Conservation (phyloP, 1,284 basidiomycete species). For the Mycosarcoma mackinlayi region DNA sequence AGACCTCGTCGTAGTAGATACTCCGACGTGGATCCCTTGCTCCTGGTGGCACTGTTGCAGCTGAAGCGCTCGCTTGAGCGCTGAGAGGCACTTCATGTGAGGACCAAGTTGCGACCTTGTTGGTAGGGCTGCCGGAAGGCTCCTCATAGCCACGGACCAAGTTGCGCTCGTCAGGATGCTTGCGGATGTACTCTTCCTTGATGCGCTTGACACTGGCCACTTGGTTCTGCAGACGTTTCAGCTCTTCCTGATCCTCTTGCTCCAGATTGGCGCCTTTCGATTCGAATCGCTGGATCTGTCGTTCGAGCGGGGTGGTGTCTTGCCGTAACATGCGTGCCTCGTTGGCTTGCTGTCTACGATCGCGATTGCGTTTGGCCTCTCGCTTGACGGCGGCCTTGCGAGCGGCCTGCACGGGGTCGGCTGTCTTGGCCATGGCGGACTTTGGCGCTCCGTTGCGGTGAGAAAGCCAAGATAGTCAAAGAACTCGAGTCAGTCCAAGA, state of each 20-base stretch:
- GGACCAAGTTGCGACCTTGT: too few species aligned
- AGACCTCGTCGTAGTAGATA: conserved; percentile 89
- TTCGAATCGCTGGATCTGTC: conserved; percentile 51
- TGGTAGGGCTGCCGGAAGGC: not conserved
- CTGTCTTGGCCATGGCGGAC: conserved; percentile 39
- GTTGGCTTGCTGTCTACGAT: conserved; percentile 56
- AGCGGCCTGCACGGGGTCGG: conserved; percentile 67
- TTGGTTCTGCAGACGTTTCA: conserved; percentile 45
- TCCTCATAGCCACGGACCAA: conserved; percentile 74
- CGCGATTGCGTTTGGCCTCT: conserved; percentile 61
- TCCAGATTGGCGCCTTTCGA: conserved; percentile 23
- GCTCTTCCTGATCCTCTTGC: conserved; percentile 37
- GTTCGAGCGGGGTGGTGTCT: conserved; percentile 41
- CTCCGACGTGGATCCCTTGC: conserved; percentile 71
- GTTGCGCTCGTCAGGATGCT: conserved; percentile 86
- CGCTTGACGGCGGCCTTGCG: conserved; percentile 63
- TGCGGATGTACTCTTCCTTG: conserved; percentile 74
- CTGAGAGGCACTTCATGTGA: too few species aligned
- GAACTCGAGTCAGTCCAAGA: too few species aligned
- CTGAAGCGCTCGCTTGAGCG: not conserved
- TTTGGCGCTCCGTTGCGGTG: not conserved
- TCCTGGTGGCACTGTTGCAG: not conserved
- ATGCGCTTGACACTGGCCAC: conserved; percentile 46
- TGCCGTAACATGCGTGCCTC: conserved; percentile 48
- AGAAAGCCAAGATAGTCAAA: too few species aligned